phyloP scores from a whole-genome alignment of 495 filamentous ascomycete genomes.

The Xylaria curta region DNA sequence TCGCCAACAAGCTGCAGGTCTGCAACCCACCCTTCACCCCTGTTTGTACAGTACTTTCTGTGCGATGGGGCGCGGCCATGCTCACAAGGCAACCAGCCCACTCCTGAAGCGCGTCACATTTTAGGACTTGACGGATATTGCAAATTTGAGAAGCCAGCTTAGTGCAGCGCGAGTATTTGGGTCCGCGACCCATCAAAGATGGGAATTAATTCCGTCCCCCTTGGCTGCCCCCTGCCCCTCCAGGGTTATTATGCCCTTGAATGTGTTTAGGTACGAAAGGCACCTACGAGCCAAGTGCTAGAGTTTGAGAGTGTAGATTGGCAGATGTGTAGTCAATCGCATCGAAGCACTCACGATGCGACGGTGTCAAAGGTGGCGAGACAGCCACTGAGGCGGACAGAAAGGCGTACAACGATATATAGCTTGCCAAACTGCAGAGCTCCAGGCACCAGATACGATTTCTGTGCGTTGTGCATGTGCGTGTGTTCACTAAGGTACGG shows the following conservation, averaged over 20 bases:
- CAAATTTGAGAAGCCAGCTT: slow-evolving; percentile 23
- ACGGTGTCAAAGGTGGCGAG: neutral
- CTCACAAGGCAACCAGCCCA: slow-evolving; percentile 19
- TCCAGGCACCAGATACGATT: slow-evolving; percentile 21
- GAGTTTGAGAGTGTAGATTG: neutral
- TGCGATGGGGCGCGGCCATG: slow-evolving; percentile 8
- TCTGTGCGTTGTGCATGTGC: neutral
- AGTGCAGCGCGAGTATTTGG: neutral
- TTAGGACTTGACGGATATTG: neutral
- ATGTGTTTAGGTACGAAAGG: neutral
- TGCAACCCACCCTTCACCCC: slow-evolving; percentile 20
- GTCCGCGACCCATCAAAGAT: slow-evolving; percentile 13
- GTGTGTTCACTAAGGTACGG: slow-evolving; percentile 1
- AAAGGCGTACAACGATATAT: slow-evolving; percentile 17
- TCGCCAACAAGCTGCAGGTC: neutral
- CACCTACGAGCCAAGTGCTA: neutral
- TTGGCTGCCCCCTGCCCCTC: neutral
- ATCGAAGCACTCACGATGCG: neutral
- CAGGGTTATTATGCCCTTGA: neutral
- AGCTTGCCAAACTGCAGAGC: neutral
- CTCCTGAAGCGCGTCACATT: slow-evolving; percentile 18
- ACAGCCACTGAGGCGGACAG: slow-evolving; percentile 14
- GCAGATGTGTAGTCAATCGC: neutral
- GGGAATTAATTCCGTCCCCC: slow-evolving; percentile 6
- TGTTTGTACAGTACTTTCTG: slow-evolving; percentile 25